Conservation (phyloP, 495 filamentous ascomycete species). For the Xylaria scruposa region DNA sequence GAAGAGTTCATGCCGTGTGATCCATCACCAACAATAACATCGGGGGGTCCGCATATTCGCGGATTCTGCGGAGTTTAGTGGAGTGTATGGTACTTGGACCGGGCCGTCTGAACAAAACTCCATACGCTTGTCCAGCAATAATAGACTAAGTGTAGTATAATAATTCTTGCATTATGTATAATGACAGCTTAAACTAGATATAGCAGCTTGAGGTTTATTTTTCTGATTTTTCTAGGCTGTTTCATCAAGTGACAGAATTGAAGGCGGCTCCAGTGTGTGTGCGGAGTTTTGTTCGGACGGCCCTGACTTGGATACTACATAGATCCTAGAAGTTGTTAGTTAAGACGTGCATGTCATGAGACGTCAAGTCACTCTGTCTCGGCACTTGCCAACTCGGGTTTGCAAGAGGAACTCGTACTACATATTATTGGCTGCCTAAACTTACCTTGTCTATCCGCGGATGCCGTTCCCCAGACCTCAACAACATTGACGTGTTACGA, state of each 20-base stretch:
- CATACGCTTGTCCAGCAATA: no score
- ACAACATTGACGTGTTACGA: neutral
- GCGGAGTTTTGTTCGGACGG: no score
- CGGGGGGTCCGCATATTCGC: neutral
- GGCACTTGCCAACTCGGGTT: neutral
- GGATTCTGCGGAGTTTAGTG: conserved; percentile 14
- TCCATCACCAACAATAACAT: neutral
- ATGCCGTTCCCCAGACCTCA: neutral
- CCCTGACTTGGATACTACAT: neutral
- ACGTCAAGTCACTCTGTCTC: neutral
- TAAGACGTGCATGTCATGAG: neutral
- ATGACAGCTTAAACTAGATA: no score
- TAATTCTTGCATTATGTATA: no score
- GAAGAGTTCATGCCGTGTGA: neutral
- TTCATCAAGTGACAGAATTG: no score
- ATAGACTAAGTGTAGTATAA: no score
- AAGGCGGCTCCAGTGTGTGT: no score
- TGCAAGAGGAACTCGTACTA: neutral
- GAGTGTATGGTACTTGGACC: neutral
- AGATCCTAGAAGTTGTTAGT: neutral
- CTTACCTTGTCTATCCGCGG: neutral
- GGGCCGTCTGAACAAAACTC: no score
- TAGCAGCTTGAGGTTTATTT: no score
- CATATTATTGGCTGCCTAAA: neutral
- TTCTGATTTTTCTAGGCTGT: no score